Evolutionary conservation across 805 yeast genomes (phyloP).

Genomic region (Cyberlindnera meyerae): DNA sequence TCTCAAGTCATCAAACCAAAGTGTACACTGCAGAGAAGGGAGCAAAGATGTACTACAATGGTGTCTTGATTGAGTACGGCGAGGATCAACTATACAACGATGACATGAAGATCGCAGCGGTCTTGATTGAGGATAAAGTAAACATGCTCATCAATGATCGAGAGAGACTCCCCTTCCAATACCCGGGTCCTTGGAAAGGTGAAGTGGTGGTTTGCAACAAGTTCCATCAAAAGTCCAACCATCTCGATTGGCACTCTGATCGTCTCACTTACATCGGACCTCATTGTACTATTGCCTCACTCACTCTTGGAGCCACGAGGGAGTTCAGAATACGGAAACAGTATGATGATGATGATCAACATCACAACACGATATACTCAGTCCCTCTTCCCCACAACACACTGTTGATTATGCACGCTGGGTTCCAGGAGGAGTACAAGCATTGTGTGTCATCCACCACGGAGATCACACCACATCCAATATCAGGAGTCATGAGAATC

Average conservation of each 20-base stretch:
- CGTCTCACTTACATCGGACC: conserved; percentile 71
- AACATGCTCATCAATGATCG: conserved; percentile 31
- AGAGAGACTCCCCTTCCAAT: conserved; percentile 35
- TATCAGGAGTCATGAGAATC: conserved; percentile 47
- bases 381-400: conserved; percentile 70
- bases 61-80: conserved; percentile 27
- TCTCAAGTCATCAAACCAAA: conserved; percentile 50
- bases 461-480: conserved; percentile 40
- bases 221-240: conserved; percentile 44
- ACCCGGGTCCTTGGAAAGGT: conserved; percentile 41
- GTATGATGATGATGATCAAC: conserved; percentile 27
- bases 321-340: conserved; percentile 54
- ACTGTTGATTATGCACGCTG: conserved; percentile 68
- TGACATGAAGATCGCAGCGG: conserved; percentile 36
- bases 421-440: conserved; percentile 71
- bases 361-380: conserved; percentile 35
- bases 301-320: conserved; percentile 66
- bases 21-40: conserved; percentile 27
- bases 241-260: conserved; percentile 75
- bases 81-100: conserved; percentile 32
- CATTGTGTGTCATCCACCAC: conserved; percentile 54
- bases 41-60: conserved; percentile 36
- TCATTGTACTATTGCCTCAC: conserved; percentile 58
- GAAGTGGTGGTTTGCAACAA: conserved; percentile 52
- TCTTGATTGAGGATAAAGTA: conserved; percentile 36